Percentiles rank a stretch among this genome's conserved stretches.
phyloP scores from a whole-genome alignment of 768 basidiomycete genomes.

The Russula ochroleuca region DNA sequence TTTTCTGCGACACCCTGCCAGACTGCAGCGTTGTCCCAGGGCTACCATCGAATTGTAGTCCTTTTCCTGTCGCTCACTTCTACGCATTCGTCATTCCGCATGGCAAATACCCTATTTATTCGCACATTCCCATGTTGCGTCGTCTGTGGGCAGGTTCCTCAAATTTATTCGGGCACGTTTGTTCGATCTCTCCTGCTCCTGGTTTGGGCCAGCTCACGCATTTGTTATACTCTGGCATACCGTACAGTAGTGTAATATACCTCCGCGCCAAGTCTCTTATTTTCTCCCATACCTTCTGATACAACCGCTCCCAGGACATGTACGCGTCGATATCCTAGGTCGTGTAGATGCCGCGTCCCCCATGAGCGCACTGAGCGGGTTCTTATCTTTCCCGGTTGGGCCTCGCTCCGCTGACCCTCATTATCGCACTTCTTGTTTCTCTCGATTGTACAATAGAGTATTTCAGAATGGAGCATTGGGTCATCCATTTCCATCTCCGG shows the following conservation, averaged over 20 bases:
- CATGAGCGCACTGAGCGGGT: not conserved
- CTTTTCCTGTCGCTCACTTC: constrained; percentile 3
- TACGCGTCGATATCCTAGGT: not conserved
- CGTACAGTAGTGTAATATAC: constrained; percentile 28
- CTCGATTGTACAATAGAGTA: constrained; percentile 21
- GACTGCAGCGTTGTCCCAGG: not conserved
- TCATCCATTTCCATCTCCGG: not conserved
- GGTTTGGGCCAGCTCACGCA: constrained; percentile 3
- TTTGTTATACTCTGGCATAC: constrained; percentile 25
- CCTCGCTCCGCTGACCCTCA: not conserved
- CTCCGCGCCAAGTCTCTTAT: constrained; percentile 10
- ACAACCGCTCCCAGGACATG: not conserved
- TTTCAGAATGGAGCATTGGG: constrained; percentile 11
- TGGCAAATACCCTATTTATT: constrained; percentile 25
- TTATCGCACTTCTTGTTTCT: constrained; percentile 14
- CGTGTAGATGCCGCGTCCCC: not conserved
- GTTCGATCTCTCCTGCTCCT: constrained; percentile 15
- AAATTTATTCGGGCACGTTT: constrained; percentile 1
- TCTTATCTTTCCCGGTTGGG: not conserved
- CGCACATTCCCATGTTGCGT: constrained; percentile 8
- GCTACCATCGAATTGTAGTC: constrained; percentile 13
- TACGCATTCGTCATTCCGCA: not conserved
- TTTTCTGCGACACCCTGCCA: constrained; percentile 7
- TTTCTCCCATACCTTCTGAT: not conserved
- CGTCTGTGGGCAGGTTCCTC: constrained; percentile 14